Base-by-base conservation (phyloP, 306 rosid species). In the Cucurbita pepo region DNA sequence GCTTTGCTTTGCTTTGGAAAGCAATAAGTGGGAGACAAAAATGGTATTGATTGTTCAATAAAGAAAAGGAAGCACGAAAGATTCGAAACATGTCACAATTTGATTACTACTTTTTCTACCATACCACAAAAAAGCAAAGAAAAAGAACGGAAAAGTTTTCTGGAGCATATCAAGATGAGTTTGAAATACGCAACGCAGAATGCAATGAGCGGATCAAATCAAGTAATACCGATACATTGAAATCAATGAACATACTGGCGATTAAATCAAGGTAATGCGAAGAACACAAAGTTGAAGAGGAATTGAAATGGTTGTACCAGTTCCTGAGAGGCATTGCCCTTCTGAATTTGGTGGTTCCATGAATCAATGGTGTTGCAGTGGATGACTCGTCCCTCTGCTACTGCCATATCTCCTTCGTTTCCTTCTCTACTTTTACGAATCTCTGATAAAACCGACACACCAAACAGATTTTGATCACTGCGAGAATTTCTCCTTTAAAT, bases 361-460 rank as follows among this genome's bases (percentile, higher is more conserved):
- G 83, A 80, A 25, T 86, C 91, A 38, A 85, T 82, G 14, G 79
- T 72, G 85, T 83, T 87, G 78, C 82, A 76, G 52, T 87, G 11
- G 73, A 89, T 75, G 30, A 89, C 89, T 64, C 82, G 85, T 55
- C 95, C 91, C 75, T 85, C 90, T 59, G 83, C 88, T 22, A 43
- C 79, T 5, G 71, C 71, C 71, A 65, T 88, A 85, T 14, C 36
- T 8, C 38, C 5, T 36, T 57, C 38, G 10, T 36, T 57, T 37
- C 48, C 13, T 22, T n/a, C 37, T 16, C 50, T 54, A 30, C 59
- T 6, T 11, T 8, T 64, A 40, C 22, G 57, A 54, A 59, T 77
- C 45, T 65, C 10, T 30, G 62, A 53, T 8, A 16, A 25, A 10
- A 43, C 18, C n/a, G 71, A 65, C 56, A 67, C 56, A 53, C 25